Percentiles rank a stretch among this genome's conserved stretches.
phyloP scores from a whole-genome alignment of 331 rosid species.

The Stylosanthes scabra region DNA sequence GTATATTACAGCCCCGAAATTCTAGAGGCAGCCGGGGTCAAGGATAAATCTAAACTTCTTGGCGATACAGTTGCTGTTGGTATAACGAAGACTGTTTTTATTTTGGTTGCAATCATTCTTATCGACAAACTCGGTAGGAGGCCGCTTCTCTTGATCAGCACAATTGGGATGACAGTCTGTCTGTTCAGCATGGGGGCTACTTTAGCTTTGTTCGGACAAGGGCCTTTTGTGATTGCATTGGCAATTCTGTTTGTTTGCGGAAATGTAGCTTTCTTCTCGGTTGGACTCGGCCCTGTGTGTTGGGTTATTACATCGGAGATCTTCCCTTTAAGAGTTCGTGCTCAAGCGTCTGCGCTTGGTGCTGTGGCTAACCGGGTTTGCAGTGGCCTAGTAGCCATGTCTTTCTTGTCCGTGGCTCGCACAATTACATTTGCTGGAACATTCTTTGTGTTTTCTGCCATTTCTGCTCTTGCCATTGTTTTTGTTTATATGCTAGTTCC shows the following conservation, averaged over 20 bases:
- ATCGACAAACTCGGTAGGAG: constrained; percentile 78
- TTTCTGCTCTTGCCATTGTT: constrained; percentile 67
- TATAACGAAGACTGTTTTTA: constrained; percentile 69
- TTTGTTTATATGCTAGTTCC: constrained; percentile 70
- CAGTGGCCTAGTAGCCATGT: constrained; percentile 91
- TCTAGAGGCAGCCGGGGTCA: constrained; percentile 69
- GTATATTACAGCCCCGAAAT: constrained; percentile 92
- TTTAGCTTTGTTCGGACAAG: constrained; percentile 58
- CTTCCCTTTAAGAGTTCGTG: constrained; percentile 79
- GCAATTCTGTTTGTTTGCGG: constrained; percentile 72
- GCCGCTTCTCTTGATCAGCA: constrained; percentile 81
- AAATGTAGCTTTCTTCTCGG: constrained; percentile 88
- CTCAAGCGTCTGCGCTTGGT: constrained; percentile 86
- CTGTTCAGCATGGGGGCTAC: constrained; percentile 64
- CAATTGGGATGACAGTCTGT: constrained; percentile 87
- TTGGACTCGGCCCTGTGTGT: constrained; percentile 87
- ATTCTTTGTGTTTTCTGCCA: constrained; percentile 72
- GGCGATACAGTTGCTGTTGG: constrained; percentile 96
- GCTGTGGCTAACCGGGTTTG: constrained; percentile 82
- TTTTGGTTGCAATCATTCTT: constrained; percentile 74
- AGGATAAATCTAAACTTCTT: constrained; percentile 63
- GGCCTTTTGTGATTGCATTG: constrained; percentile 54
- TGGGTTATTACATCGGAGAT: constrained; percentile 91
- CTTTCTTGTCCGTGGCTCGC: constrained; percentile 68
- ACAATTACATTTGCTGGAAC: constrained; percentile 67